Evolutionary conservation across 495 filamentous ascomycete species (phyloP).

Genomic region (Beverwykella pulmonaria): DNA sequence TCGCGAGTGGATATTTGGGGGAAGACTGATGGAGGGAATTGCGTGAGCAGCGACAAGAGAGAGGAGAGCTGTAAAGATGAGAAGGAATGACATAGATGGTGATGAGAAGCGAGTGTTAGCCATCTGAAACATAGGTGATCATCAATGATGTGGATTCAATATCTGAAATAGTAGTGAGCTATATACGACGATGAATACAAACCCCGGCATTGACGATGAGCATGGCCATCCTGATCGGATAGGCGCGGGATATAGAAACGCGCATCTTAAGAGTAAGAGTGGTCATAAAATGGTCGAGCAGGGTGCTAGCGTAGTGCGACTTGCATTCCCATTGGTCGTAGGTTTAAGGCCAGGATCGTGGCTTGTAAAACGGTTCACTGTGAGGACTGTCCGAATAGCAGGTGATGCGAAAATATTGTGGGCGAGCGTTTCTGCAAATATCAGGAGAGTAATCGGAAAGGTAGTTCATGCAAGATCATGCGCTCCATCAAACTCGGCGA

Average conservation of each 20-base stretch:
- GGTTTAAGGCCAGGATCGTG: neutral
- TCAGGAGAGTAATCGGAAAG: neutral
- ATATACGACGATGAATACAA: neutral
- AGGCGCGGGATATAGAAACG: neutral
- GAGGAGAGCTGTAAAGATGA: slow-evolving; percentile 1
- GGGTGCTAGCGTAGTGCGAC: neutral
- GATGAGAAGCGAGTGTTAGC: neutral
- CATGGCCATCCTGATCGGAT: slow-evolving; percentile 2
- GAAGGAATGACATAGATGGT: neutral
- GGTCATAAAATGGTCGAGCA: neutral
- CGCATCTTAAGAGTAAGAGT: neutral
- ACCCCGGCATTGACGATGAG: neutral
- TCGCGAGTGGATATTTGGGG: slow-evolving; percentile 2
- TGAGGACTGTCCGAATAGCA: neutral
- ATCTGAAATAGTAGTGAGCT: neutral
- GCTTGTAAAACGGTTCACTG: neutral
- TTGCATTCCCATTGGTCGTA: neutral
- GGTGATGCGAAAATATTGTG: neutral
- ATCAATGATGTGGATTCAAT: neutral
- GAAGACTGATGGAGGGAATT: neutral
- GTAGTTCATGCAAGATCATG: neutral
- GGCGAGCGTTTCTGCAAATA: neutral
- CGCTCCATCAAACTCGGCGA: neutral
- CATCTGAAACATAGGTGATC: neutral
- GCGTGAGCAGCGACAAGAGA: neutral